These are phyloP conservation scores for Hypoxylon rubiginosum DNA, from an alignment of 2,329 filamentous ascomycete genomes.

Conservation along the genomic window DNA sequence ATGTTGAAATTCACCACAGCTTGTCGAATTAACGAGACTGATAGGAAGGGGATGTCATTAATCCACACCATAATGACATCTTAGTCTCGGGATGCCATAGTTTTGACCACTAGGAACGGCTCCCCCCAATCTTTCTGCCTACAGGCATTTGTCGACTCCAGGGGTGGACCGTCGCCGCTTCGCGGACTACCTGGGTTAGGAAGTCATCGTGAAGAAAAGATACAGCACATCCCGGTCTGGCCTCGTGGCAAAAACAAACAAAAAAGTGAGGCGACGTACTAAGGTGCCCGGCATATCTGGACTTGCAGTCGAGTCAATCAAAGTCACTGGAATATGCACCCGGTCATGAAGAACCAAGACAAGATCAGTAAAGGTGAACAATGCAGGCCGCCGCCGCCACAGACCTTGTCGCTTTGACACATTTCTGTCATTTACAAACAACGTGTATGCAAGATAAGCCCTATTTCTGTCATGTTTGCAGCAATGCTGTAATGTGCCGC, in stretches of 20 bases:
- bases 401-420: neutral
- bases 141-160: conserved; percentile 26
- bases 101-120: conserved; percentile 4
- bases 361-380: conserved; percentile 7
- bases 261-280: conserved; percentile 23
- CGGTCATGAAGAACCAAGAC: conserved; percentile 12
- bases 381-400: neutral
- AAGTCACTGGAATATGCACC: conserved; percentile 6
- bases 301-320: conserved; percentile 19
- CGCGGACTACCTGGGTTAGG: conserved; percentile 11
- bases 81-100: conserved; percentile 6
- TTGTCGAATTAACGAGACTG: conserved; percentile 8
- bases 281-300: conserved; percentile 4
- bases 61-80: conserved; percentile 8
- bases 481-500: neutral
- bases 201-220: conserved; percentile 16
- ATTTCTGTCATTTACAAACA: neutral
- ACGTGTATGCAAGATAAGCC: neutral
- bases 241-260: conserved; percentile 11
- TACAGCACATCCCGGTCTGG: conserved; percentile 8
- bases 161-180: conserved; percentile 6
- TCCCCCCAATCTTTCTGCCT: conserved; percentile 1
- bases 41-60: conserved; percentile 4
- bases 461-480: neutral
- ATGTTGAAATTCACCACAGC: conserved; percentile 4